Percentiles rank a stretch among this genome's conserved stretches.
phyloP scores from a whole-genome alignment of 1,139 yeast genomes.

The Zhuliangozyma parablackwelliae region DNA sequence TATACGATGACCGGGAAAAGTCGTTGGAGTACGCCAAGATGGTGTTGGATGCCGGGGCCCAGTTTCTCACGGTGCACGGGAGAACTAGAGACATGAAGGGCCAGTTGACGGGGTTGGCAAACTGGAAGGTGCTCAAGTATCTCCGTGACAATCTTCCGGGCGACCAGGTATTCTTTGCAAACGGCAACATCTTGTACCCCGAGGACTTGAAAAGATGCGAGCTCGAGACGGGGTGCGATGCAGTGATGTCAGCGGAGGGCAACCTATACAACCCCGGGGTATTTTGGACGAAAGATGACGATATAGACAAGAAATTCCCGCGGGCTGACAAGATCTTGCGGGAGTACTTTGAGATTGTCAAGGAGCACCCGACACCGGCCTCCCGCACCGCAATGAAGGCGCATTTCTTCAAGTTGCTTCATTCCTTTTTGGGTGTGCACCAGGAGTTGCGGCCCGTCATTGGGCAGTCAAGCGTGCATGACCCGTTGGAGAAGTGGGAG shows the following conservation, averaged over 20 bases:
- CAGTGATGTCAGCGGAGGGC: constrained; percentile 97
- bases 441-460: constrained; percentile 73
- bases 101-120: constrained; percentile 90
- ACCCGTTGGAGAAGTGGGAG: constrained; percentile 60
- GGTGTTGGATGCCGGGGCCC: constrained; percentile 95
- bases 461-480: constrained; percentile 51
- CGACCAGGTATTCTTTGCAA: constrained; percentile 87
- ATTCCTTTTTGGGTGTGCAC: constrained; percentile 70
- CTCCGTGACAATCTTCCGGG: constrained; percentile 74
- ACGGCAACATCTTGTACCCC: constrained; percentile 86
- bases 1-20: constrained; percentile 81
- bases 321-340: constrained; percentile 78
- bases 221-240: constrained; percentile 67
- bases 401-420: constrained; percentile 82
- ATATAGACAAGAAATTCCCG: constrained; percentile 69
- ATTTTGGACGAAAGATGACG: constrained; percentile 54
- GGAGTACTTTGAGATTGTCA: constrained; percentile 85
- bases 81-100: constrained; percentile 98
- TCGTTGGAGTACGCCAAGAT: constrained; percentile 82
- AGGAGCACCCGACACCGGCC: constrained; percentile 62
- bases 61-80: constrained; percentile 91
- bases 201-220: constrained; percentile 72
- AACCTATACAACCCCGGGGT: constrained; percentile 91
- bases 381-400: constrained; percentile 84
- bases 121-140: constrained; percentile 77